phyloP scores from a whole-genome alignment of 2,329 filamentous ascomycete genomes.

The Diaporthe sp. region DNA sequence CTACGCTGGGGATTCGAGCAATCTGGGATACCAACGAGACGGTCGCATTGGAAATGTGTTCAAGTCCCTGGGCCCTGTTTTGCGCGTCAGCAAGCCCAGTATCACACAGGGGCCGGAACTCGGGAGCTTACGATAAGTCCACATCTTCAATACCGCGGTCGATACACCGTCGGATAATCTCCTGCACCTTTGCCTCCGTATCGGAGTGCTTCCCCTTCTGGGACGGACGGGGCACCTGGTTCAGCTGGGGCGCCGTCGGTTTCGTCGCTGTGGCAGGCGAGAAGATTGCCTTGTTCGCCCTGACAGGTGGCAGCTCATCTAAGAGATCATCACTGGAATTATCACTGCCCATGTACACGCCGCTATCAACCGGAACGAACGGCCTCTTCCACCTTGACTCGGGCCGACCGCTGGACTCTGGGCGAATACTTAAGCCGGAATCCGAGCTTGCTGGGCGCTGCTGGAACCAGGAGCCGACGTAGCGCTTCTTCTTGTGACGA shows the following conservation, averaged over 20 bases:
- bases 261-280: not conserved
- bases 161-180: conserved; percentile 64
- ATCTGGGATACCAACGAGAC: conserved; percentile 69
- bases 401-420: conserved; percentile 38
- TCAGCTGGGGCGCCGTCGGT: not conserved
- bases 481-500: conserved; percentile 70
- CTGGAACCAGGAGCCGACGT: conserved; percentile 77
- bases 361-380: conserved; percentile 74
- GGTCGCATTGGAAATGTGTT: conserved; percentile 66
- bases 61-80: conserved; percentile 59
- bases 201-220: conserved; percentile 9
- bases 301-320: conserved; percentile 48
- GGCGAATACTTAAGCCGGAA: conserved; percentile 34
- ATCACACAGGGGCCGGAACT: not conserved
- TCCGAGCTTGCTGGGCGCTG: conserved; percentile 59
- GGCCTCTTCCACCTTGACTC: conserved; percentile 58
- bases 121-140: conserved; percentile 68
- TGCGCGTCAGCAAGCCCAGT: conserved; percentile 7
- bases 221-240: conserved; percentile 13
- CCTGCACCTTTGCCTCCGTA: conserved; percentile 56
- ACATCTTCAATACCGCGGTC: conserved; percentile 71
- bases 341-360: conserved; percentile 76
- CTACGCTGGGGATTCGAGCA: conserved; percentile 64
- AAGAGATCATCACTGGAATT: conserved; percentile 59
- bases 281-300: conserved; percentile 4